phyloP scores from a whole-genome alignment of 208 protist genomes.

The Crithidia mellificae region DNA sequence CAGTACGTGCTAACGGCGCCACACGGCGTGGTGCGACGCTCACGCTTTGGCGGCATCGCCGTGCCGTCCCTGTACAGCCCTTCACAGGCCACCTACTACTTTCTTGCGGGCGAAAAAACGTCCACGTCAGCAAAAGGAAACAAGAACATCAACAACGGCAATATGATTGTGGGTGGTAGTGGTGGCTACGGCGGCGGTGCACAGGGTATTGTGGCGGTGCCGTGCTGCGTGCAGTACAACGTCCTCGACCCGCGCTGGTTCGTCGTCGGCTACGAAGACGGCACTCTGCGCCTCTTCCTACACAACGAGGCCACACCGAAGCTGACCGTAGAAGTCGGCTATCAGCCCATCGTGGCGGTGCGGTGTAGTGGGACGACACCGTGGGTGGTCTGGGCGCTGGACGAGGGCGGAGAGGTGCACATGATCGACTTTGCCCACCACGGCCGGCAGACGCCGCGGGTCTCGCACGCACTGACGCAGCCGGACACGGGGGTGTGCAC shows the following conservation, averaged over 20 bases:
- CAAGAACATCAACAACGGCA: not conserved
- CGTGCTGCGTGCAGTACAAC: constrained; percentile 66
- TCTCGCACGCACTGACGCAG: constrained; percentile 54
- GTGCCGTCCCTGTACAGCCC: constrained; percentile 70
- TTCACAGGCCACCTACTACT: constrained; percentile 12
- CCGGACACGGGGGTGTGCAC: constrained; percentile 63
- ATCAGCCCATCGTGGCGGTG: constrained; percentile 48
- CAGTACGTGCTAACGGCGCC: constrained; percentile 66
- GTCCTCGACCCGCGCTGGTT: constrained; percentile 65
- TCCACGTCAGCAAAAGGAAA: not conserved
- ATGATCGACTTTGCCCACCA: constrained; percentile 69
- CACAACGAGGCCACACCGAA: constrained; percentile 55
- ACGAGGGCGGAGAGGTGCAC: constrained; percentile 65
- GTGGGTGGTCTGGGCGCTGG: constrained; percentile 75
- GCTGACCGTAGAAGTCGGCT: constrained; percentile 60
- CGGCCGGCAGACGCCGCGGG: constrained; percentile 47
- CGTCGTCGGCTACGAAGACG: constrained; percentile 79
- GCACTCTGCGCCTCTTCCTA: constrained; percentile 70
- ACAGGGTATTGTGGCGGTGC: constrained; percentile 35
- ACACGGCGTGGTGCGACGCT: constrained; percentile 62
- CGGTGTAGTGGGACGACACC: constrained; percentile 47
- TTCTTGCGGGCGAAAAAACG: not conserved
- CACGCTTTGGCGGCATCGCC: constrained; percentile 67
- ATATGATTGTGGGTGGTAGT: no score
- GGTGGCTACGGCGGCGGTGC: not conserved